Evolutionary conservation across 2,329 filamentous ascomycete species (phyloP), one percentile per base, ranked within the genome.

Genomic region (Trichocomaceae sp.): DNA sequence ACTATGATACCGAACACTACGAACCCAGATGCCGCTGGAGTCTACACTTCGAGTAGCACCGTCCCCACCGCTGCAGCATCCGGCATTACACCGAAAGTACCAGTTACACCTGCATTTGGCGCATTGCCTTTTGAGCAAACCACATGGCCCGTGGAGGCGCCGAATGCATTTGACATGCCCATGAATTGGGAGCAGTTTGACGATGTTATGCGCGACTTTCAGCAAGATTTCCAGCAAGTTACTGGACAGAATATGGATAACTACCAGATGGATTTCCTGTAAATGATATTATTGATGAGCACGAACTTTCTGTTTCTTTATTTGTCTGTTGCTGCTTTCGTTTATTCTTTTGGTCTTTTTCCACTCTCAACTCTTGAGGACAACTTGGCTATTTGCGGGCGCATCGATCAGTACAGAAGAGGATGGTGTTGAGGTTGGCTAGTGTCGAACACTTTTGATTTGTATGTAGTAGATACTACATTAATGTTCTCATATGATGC

Each of bases 151-250:
- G 13, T 23, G 6, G 47, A 52, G 10, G 13, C 44, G 45, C 35
- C 48, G 29, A 52, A 51, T 23, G n/a, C 44, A 20, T 52, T 58
- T 23, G 56, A 52, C 1, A 33, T 61, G 3, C 55, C 64, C 5
- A 56, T 67, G 29, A 64, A 61, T 42, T 70, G 69, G 67, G 64
- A 67, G 35, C 66, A 70, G 23, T 70, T 69, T 64, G 68, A 70
- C 49, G 62, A 67, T 48, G 68, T 71, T n/a, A 66, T 71, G 64
- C 68, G 68, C 13, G 69, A 72, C 39, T 72, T 71, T 52, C 69
- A 72, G 46, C 60, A 64, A 58, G 69, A 71, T 47, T 57, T 71
- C 37, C 64, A 67, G 1, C 59, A 64, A 41, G 45, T 33, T 13
- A 44, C 58, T 23, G 51, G 55, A 15, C 58, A 33, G 48, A 54